phyloP scores from a whole-genome alignment of 192 early-diverging fungal species.

The Gonapodya prolifera region DNA sequence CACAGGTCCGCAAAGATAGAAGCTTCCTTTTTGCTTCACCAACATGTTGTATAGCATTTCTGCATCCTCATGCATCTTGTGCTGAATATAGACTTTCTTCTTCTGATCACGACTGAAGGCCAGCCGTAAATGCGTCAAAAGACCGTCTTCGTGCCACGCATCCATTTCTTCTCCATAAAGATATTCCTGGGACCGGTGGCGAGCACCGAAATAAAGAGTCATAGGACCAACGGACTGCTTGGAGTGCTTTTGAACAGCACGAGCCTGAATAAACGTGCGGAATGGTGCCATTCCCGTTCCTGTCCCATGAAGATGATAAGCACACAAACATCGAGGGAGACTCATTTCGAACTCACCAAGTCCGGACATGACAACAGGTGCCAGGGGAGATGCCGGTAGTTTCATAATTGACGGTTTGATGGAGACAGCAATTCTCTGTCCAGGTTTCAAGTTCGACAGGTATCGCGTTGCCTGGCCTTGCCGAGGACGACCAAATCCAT shows the following conservation, averaged over 20 bases:
- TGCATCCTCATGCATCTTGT: constrained; percentile 81
- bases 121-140: constrained; percentile 75
- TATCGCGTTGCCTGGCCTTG: constrained; percentile 88
- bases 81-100: constrained; percentile 92
- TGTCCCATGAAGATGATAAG: background rate
- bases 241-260: constrained; percentile 60
- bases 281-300: constrained; percentile 94
- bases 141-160: constrained; percentile 79
- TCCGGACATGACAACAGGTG: constrained; percentile 93
- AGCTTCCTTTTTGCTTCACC: constrained; percentile 63
- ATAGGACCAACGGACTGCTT: constrained; percentile 84
- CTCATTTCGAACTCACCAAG: constrained; percentile 34
- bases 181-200: constrained; percentile 86
- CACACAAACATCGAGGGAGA: background rate
- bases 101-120: constrained; percentile 93
- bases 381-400: constrained; percentile 61
- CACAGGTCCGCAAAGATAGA: constrained; percentile 88
- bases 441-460: constrained; percentile 54
- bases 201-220: constrained; percentile 91
- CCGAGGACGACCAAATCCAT: constrained; percentile 33
- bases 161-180: constrained; percentile 95
- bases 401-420: constrained; percentile 98
- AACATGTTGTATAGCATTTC: constrained; percentile 60
- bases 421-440: constrained; percentile 62
- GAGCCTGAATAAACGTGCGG: constrained; percentile 93